Percentiles rank a stretch among this genome's conserved stretches.
Evolutionary conservation across 2,329 filamentous ascomycete species (phyloP).

Genomic region (Paecilomyces niveus): DNA sequence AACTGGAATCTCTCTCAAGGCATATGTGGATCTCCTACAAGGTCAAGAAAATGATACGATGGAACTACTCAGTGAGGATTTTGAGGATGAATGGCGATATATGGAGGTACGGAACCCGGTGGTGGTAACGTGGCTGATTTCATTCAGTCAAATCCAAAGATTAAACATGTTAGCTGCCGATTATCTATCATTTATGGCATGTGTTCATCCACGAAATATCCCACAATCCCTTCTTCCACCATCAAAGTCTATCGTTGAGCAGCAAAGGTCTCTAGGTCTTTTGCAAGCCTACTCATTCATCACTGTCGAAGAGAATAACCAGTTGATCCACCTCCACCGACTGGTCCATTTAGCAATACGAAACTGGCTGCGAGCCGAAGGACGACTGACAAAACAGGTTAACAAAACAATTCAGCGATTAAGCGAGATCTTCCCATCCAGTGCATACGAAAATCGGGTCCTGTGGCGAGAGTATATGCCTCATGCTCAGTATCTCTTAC

Average conservation of each 20-base stretch:
- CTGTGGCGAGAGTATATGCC: slow-evolving; percentile 22
- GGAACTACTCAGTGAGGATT: slow-evolving; percentile 26
- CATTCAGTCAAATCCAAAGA: slow-evolving; percentile 26
- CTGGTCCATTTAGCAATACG: slow-evolving; percentile 28
- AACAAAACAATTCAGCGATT: slow-evolving; percentile 12
- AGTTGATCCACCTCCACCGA: slow-evolving; percentile 15
- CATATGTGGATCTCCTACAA: slow-evolving; percentile 14
- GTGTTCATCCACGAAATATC: slow-evolving; percentile 22
- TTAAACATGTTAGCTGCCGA: slow-evolving; percentile 24
- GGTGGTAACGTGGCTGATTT: slow-evolving; percentile 30
- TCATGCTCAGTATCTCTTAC: slow-evolving; percentile 13
- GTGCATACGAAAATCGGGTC: slow-evolving; percentile 10
- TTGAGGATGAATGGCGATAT: slow-evolving; percentile 24
- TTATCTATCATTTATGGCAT: slow-evolving; percentile 30
- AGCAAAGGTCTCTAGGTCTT: slow-evolving; percentile 21
- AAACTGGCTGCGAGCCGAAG: slow-evolving; percentile 22
- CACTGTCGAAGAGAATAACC: slow-evolving; percentile 7
- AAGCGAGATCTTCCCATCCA: slow-evolving; percentile 14
- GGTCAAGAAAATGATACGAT: slow-evolving; percentile 17
- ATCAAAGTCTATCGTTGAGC: slow-evolving; percentile 10
- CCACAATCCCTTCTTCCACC: slow-evolving; percentile 24
- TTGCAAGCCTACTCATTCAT: slow-evolving; percentile 27
- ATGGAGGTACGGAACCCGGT: slow-evolving; percentile 23
- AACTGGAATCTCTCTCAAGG: slow-evolving; percentile 5
- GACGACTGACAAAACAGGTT: slow-evolving; percentile 9